Base-by-base conservation (phyloP, 2,329 filamentous ascomycete genomes). In the Amphichorda felina region DNA sequence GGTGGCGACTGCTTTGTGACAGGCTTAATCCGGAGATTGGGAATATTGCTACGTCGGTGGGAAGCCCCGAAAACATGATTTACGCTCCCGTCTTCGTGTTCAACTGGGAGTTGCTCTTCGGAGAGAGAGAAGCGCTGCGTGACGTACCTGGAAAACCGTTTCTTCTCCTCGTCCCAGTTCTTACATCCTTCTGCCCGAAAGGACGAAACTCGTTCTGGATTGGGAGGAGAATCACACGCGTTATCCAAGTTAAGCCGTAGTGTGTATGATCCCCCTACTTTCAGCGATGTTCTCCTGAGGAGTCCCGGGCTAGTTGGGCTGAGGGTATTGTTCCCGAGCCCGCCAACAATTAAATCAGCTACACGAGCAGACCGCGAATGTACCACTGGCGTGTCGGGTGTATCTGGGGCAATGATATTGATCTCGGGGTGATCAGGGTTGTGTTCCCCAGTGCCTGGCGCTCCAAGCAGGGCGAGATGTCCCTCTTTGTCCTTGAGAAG, bases 401-500 rank as follows among this genome's bases (percentile, higher is more conserved):
- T 35, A 14, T 30, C 15, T 7, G 36, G 29, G 3, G 35, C 28
- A 8, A 35, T 35, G 18, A 38, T 21, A 3, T 37, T 26, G 18
- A 38, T 40, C 5, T 34, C 36, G 3, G 25, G 22, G 5, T 24
- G 13, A 11, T 19, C 4, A 17, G 17, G 26, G 6, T 18, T 9
- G 26, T 30, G 16, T 19, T 21, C 15, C 3, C 8, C 11, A 8
- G 10, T 14, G 4, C 22, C 25, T 8, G 22, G n/a, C 2, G 55
- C 43, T 2, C 59, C 38, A 16, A 72, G 53, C 0, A 57, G 51
- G 1, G 63, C 57, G 47, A 80, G 74, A 0, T 62, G 46, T 2
- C 70, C 66, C 5, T 50, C 53, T 16, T 45, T 42, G 17, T 63
- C 54, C 13, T 53, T 50, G 16, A 68, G 64, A 5, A 89, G 53